phyloP scores from a whole-genome alignment of 805 yeast genomes.

The Candida tammaniensis region DNA sequence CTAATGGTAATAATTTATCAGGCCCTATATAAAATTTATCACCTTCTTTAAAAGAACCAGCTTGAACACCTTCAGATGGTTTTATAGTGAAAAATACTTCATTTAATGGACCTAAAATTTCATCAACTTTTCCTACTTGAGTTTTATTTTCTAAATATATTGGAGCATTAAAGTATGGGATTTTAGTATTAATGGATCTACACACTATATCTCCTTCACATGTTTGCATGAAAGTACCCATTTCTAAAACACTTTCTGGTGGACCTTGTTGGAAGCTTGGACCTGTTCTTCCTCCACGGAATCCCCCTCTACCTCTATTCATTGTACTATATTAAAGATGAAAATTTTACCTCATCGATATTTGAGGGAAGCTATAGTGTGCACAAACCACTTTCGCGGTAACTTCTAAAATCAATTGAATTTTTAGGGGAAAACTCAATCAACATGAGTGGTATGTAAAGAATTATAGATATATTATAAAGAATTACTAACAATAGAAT shows the following conservation, averaged over 20 bases:
- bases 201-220: conserved; percentile 98
- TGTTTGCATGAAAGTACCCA: conserved; percentile 89
- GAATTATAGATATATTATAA: no score
- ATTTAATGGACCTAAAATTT: conserved; percentile 94
- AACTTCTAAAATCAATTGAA: no score
- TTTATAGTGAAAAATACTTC: conserved; percentile 98
- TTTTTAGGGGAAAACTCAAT: no score
- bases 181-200: conserved; percentile 87
- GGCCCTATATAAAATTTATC: conserved; percentile 95
- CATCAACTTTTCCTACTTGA: conserved; percentile 96
- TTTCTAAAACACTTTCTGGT: conserved; percentile 90
- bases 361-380: no score
- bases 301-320: conserved; percentile 74
- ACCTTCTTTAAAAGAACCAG: conserved; percentile 88
- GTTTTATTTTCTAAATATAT: conserved; percentile 94
- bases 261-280: conserved; percentile 84
- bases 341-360: conserved; percentile 9
- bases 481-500: conserved; percentile 2
- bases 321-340: conserved; percentile 24
- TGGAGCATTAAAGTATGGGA: conserved; percentile 99
- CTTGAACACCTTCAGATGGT: conserved; percentile 95
- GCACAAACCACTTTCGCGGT: no score
- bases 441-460: no score
- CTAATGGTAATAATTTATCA: conserved; percentile 92
- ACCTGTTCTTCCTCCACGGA: conserved; percentile 69